Evolutionary conservation across 139 green algal genomes (phyloP).

Genomic region (Bryopsis sp.): DNA sequence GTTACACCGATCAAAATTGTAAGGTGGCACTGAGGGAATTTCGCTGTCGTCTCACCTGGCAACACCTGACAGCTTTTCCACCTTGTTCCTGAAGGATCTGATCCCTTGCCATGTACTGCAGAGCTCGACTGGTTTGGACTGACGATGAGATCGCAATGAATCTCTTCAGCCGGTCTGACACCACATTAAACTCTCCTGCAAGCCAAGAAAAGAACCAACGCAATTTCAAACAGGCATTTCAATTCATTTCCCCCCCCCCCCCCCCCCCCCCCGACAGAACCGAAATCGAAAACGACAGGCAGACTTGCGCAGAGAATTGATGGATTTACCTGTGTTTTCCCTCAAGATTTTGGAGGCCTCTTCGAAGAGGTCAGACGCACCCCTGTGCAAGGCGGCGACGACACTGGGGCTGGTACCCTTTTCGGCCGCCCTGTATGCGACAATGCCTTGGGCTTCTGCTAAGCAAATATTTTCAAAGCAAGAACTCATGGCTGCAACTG

Average conservation of each 20-base stretch:
- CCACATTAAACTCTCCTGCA: background rate
- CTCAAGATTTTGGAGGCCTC: conserved; percentile 3
- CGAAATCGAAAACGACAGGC: too few species aligned
- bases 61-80: background rate
- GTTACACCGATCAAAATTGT: too few species aligned
- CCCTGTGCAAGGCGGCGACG: background rate
- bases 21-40: too few species aligned
- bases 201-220: too few species aligned
- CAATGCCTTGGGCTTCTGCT: background rate
- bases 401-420: background rate
- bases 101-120: background rate
- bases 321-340: background rate
- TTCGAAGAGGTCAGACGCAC: conserved; percentile 5
- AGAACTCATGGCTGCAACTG: background rate
- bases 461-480: conserved; percentile 10
- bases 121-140: background rate
- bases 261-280: too few species aligned
- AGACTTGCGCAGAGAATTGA: too few species aligned
- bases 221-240: too few species aligned
- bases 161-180: background rate
- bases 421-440: background rate
- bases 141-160: conserved; percentile 1
- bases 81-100: background rate
- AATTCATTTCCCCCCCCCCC: too few species aligned
- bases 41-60: background rate